phyloP scores from a whole-genome alignment of 352 stramenopile genomes.

The Pythium grandisporangium region DNA sequence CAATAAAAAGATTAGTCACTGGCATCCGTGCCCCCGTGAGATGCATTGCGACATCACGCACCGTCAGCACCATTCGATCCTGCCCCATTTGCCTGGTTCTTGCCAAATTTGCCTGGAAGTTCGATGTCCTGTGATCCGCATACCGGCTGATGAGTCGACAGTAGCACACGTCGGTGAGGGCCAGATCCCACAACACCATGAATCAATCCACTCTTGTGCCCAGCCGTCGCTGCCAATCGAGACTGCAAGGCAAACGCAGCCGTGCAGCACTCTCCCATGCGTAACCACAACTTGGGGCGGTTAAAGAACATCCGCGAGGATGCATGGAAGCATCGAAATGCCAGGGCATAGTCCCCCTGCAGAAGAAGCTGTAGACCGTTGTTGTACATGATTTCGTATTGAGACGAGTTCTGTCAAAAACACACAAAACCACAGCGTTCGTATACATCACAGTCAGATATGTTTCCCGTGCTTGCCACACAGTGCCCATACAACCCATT shows the following conservation, averaged over 20 bases:
- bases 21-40: background rate
- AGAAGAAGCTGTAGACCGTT: conserved; percentile 86
- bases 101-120: conserved; percentile 44
- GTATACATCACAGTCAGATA: too few species aligned
- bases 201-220: conserved; percentile 80
- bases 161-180: conserved; percentile 72
- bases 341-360: conserved; percentile 68
- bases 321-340: conserved; percentile 86
- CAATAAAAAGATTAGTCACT: too few species aligned
- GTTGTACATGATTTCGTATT: conserved; percentile 90
- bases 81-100: conserved; percentile 18
- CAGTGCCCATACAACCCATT: background rate
- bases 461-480: too few species aligned
- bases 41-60: too few species aligned
- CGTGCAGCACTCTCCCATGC: conserved; percentile 89
- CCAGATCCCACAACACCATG: conserved; percentile 69
- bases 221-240: conserved; percentile 33
- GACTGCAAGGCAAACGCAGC: conserved; percentile 70
- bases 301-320: conserved; percentile 88
- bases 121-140: conserved; percentile 59
- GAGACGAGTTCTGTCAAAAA: conserved; percentile 48
- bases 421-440: too few species aligned
- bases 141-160: conserved; percentile 56
- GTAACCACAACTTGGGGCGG: conserved; percentile 87
- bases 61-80: conserved; percentile 6